Evolutionary conservation across 2,329 filamentous ascomycete genomes (phyloP).

Genomic region (Phoma sp.): DNA sequence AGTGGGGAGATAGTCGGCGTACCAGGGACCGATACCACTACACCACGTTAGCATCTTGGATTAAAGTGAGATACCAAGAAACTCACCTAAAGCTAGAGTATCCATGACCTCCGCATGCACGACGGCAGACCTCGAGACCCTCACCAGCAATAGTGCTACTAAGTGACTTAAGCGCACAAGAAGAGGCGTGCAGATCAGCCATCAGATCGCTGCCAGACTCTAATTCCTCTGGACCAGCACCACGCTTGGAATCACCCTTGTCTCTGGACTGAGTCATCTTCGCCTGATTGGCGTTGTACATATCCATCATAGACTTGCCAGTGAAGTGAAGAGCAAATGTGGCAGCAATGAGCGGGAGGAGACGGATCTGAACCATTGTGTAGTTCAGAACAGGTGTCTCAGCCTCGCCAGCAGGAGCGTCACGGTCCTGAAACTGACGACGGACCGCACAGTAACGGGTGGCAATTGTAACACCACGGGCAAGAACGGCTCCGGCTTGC

Average conservation of each 20-base stretch:
- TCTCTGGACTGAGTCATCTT: slow-evolving; percentile 59
- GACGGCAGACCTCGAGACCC: slow-evolving; percentile 74
- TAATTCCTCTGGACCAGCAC: slow-evolving; percentile 71
- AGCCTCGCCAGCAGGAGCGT: slow-evolving; percentile 64
- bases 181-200: slow-evolving; percentile 77
- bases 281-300: slow-evolving; percentile 75
- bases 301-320: slow-evolving; percentile 74
- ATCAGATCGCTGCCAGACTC: slow-evolving; percentile 70
- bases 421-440: slow-evolving; percentile 78
- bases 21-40: slow-evolving; percentile 75
- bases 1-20: slow-evolving; percentile 76
- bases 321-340: slow-evolving; percentile 83
- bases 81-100: slow-evolving; percentile 68
- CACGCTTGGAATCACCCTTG: slow-evolving; percentile 49
- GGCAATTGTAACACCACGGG: slow-evolving; percentile 78
- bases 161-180: slow-evolving; percentile 76
- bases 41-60: slow-evolving; percentile 9
- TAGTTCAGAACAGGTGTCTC: slow-evolving; percentile 82
- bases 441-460: slow-evolving; percentile 75
- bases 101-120: slow-evolving; percentile 78
- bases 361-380: slow-evolving; percentile 77
- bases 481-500: slow-evolving; percentile 72
- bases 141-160: slow-evolving; percentile 75
- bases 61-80: too few relatives aligned
- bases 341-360: slow-evolving; percentile 73